Base-by-base conservation (phyloP, 148 eudicot species). In the Pouteria glomerata region DNA sequence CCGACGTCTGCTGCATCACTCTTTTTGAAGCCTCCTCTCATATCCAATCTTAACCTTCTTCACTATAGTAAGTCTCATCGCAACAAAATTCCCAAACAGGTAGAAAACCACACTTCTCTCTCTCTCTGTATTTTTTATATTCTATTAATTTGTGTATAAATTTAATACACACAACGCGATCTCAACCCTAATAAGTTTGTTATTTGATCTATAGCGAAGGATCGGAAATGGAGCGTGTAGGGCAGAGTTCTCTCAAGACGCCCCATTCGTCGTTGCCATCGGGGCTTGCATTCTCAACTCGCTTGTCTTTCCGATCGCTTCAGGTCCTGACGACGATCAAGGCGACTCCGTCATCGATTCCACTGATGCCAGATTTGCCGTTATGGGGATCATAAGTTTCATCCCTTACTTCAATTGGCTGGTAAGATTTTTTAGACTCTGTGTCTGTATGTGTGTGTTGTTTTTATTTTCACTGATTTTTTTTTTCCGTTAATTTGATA, bases 341-440 rank as follows among this genome's bases (percentile, higher is more conserved):
- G 87, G 80, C 8, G 86, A 78, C 1, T 81, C 79, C 6, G 75
- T 71, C 35, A 72, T 92, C 16, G 83, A 83, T 57, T 70, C 99
- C 1, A 86, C 87, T 1, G 97, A 92, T 75, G 82, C 90, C 0
- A 82, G 97, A 76, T 85, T 89, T 37, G 86, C 92, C 4, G 92
- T 92, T 41, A 95, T 95, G 97, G 89, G 85, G 61, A 75, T 95
- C 87, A 88, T 95, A 37, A 75, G 89, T 75, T 82, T 92, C 85
- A 92, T 95, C 68, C 99, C 99, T 64, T 95, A 85, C 83, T 95
- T 95, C 88, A 95, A 95, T 83, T 95, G 99, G 99, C 82, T 95
- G 90, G 99, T 95, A 44, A 75, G 83, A 12, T 1, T 51, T 39
- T 51, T 50, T 12, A 47, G 57, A 14, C 35, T 21, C 0, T 45